Evolutionary conservation across 2,329 filamentous ascomycete species (phyloP).

Genomic region (Xylariaceae sp.): DNA sequence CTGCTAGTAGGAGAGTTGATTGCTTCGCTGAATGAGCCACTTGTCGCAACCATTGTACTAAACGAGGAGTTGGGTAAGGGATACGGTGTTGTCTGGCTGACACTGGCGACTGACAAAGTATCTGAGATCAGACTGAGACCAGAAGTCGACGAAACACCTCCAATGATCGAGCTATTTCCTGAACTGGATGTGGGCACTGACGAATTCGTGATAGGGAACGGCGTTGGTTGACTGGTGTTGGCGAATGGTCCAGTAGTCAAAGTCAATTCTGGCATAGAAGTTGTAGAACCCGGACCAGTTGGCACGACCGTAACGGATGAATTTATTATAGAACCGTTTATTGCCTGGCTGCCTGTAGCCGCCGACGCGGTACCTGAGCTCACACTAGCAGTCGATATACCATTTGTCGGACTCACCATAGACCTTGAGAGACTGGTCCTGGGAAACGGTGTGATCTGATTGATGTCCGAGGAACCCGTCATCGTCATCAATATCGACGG

Average conservation of each 20-base stretch:
- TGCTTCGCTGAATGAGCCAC: neutral
- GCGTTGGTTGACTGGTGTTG: constrained; percentile 1
- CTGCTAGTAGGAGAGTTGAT: neutral
- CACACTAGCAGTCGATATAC: too few relatives aligned
- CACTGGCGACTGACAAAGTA: neutral
- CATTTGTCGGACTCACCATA: too few relatives aligned
- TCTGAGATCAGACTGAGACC: neutral
- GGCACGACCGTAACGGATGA: neutral
- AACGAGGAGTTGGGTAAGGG: constrained; percentile 19
- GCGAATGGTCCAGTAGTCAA: neutral
- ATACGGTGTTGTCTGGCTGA: constrained; percentile 12
- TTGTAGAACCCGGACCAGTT: neutral
- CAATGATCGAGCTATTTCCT: neutral
- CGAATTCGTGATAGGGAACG: constrained; percentile 6
- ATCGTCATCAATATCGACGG: too few relatives aligned
- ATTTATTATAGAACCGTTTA: too few relatives aligned
- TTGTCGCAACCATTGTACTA: constrained; percentile 9
- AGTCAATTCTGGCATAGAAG: neutral
- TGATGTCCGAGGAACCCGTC: too few relatives aligned
- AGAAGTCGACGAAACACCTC: neutral
- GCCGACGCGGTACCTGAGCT: too few relatives aligned
- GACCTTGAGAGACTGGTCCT: too few relatives aligned
- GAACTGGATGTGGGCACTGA: neutral
- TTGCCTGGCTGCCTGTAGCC: too few relatives aligned
- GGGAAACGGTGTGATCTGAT: too few relatives aligned